Conservation (phyloP, 139 green algal genomes). For the Eudorina sp. region DNA sequence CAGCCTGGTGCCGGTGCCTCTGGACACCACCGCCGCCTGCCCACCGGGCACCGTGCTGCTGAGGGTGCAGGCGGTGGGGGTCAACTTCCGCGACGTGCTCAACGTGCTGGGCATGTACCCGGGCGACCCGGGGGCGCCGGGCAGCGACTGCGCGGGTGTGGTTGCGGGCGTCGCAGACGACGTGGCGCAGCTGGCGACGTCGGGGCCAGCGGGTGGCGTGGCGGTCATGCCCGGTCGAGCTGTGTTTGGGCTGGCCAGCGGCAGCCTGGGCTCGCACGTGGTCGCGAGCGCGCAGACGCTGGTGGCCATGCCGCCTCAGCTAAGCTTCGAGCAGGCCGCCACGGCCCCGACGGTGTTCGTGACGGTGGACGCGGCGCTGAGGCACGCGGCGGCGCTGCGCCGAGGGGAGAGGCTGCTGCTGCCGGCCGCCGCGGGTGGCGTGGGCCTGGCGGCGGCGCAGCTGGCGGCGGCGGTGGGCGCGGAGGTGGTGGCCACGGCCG, state of each 20-base stretch:
- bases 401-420: constrained; percentile 75
- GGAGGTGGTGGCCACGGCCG: constrained; percentile 72
- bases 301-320: constrained; percentile 73
- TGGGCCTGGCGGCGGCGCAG: constrained; percentile 85
- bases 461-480: constrained; percentile 61
- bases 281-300: constrained; percentile 68
- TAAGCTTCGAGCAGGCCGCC: constrained; percentile 81
- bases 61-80: constrained; percentile 72
- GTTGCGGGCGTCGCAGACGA: constrained; percentile 38
- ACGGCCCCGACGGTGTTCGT: constrained; percentile 88
- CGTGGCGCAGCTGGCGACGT: not conserved
- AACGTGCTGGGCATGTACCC: constrained; percentile 81
- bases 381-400: constrained; percentile 56
- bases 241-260: constrained; percentile 88
- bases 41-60: constrained; percentile 55
- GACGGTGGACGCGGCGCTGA: constrained; percentile 80
- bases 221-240: constrained; percentile 58
- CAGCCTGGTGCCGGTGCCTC: constrained; percentile 57
- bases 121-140: constrained; percentile 70
- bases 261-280: constrained; percentile 71
- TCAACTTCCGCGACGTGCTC: constrained; percentile 86
- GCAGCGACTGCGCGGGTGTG: constrained; percentile 72
- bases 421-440: constrained; percentile 85
- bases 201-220: not conserved
- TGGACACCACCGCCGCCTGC: not conserved